Conservation (phyloP, 2,329 filamentous ascomycete genomes). For the Fusarium burgessii region DNA sequence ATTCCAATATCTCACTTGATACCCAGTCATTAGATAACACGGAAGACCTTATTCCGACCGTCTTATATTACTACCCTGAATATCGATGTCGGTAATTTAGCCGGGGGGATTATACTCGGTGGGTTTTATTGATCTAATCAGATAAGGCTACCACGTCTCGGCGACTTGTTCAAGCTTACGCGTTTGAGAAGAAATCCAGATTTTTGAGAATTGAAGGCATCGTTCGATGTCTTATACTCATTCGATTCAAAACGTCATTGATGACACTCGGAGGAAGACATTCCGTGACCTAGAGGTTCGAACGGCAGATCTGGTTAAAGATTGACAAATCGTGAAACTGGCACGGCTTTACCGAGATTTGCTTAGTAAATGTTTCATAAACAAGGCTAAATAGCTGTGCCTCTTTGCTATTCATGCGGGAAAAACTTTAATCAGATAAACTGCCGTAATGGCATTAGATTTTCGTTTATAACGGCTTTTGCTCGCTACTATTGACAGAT, state of each 20-base stretch:
- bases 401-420: neutral
- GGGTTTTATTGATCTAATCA: neutral
- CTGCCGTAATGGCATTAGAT: neutral
- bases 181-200: neutral
- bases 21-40: neutral
- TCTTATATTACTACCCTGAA: neutral
- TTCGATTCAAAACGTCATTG: neutral
- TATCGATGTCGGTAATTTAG: neutral
- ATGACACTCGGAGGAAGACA: slow-evolving; percentile 7
- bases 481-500: neutral
- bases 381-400: neutral
- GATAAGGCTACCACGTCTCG: neutral
- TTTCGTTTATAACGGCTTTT: neutral
- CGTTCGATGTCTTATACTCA: slow-evolving; percentile 2
- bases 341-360: neutral
- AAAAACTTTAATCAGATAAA: slow-evolving; percentile 2
- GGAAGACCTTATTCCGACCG: neutral
- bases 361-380: slow-evolving; percentile 5
- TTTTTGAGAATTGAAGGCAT: neutral
- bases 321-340: neutral
- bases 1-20: neutral
- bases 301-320: neutral
- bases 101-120: neutral
- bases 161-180: neutral
- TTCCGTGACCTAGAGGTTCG: neutral